phyloP scores from a whole-genome alignment of 1,139 yeast genomes.

The Kodamaea fungicola region DNA sequence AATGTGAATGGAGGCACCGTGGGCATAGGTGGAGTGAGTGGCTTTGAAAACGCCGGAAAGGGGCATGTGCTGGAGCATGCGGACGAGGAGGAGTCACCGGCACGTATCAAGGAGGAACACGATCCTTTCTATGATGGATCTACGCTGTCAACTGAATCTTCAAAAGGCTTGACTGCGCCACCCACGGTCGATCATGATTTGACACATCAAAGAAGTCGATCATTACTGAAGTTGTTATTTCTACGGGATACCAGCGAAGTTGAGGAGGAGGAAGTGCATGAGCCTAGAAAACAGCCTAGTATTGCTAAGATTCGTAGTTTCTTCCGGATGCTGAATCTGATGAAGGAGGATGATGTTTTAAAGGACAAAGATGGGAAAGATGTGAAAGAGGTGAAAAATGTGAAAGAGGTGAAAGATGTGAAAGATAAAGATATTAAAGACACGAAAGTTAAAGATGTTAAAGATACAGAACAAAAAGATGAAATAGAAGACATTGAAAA shows the following conservation, averaged over 20 bases:
- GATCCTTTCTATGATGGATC: too few relatives aligned
- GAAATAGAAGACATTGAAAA: slow-evolving; percentile 1
- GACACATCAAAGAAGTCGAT: background rate
- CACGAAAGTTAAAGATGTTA: background rate
- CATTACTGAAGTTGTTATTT: background rate
- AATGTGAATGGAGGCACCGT: background rate
- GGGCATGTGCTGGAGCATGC: background rate
- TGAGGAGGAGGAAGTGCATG: background rate
- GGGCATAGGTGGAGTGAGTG: slow-evolving; percentile 1
- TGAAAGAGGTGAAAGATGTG: background rate
- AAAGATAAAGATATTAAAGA: background rate
- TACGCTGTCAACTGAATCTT: too few relatives aligned
- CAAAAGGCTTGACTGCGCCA: background rate
- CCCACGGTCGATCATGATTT: background rate
- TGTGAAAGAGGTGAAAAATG: background rate
- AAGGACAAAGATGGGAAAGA: background rate
- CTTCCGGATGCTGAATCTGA: slow-evolving; percentile 9
- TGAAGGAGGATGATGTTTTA: background rate
- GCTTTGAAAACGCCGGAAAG: background rate
- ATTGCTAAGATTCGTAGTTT: slow-evolving; percentile 13
- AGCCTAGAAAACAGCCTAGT: slow-evolving; percentile 10
- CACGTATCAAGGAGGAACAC: too few relatives aligned
- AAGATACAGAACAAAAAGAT: slow-evolving; percentile 3
- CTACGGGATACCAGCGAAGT: background rate
- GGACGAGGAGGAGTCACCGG: background rate